Conservation (phyloP, 257 asterid species). For the Linderniella brevidens region DNA sequence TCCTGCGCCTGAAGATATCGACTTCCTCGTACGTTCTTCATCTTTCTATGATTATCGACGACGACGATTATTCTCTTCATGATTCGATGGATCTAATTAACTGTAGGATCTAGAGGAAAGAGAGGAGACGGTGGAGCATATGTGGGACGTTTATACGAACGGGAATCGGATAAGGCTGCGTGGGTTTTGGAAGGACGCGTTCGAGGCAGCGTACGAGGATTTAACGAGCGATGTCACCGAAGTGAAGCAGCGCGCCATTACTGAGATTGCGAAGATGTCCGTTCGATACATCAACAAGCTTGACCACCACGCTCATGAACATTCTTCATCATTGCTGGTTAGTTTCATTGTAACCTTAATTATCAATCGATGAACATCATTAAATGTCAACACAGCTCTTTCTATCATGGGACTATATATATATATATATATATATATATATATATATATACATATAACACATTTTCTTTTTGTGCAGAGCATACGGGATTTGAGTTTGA, state of each 20-base stretch:
- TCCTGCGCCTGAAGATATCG: constrained; percentile 34
- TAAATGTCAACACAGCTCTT: no score
- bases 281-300: constrained; percentile 30
- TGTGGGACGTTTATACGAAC: constrained; percentile 86
- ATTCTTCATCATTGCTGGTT: constrained; percentile 38
- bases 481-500: no score
- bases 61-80: no score
- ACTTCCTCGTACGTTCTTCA: constrained; percentile 31
- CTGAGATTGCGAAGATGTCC: constrained; percentile 88
- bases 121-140: constrained; percentile 75
- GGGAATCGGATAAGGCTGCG: constrained; percentile 49
- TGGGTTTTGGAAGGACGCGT: constrained; percentile 81
- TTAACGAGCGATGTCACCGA: constrained; percentile 54
- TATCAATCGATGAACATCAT: no score
- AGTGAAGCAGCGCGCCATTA: constrained; percentile 47
- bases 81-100: background rate
- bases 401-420: no score
- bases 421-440: no score
- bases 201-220: constrained; percentile 80
- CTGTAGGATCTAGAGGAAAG: constrained; percentile 87
- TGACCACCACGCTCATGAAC: constrained; percentile 32
- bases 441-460: no score
- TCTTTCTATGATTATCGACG: constrained; percentile 2
- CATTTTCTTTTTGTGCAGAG: no score
- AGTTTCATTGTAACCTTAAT: constrained; percentile 11